Conservation (phyloP, 2,329 filamentous ascomycete species). For the Sclerotinia trifoliorum region DNA sequence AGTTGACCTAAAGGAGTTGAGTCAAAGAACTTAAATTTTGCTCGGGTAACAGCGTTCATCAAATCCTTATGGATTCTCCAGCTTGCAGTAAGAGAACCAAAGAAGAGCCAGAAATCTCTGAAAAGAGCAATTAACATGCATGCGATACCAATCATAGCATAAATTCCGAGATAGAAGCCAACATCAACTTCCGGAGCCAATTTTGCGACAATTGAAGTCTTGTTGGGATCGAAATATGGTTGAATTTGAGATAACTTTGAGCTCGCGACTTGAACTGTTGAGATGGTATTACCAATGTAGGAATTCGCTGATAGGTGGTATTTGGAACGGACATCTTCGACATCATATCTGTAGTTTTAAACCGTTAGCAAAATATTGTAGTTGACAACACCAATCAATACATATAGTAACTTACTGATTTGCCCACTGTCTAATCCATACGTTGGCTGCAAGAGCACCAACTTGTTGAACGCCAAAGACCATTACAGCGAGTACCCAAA, state of each 20-base stretch:
- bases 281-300: constrained; percentile 37
- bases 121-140: constrained; percentile 81
- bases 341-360: constrained; percentile 39
- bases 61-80: constrained; percentile 77
- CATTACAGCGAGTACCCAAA: constrained; percentile 74
- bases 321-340: constrained; percentile 27
- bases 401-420: constrained; percentile 64
- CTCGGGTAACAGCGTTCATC: constrained; percentile 76
- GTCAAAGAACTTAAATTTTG: constrained; percentile 97
- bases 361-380: neutral
- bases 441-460: constrained; percentile 79
- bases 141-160: constrained; percentile 73
- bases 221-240: constrained; percentile 38
- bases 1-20: constrained; percentile 92
- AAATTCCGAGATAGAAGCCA: constrained; percentile 78
- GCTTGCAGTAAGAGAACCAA: constrained; percentile 85
- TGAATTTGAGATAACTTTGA: constrained; percentile 35
- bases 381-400: neutral
- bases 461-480: constrained; percentile 83
- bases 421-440: constrained; percentile 95
- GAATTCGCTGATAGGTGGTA: constrained; percentile 29
- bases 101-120: constrained; percentile 86
- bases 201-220: constrained; percentile 37
- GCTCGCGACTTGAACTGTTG: constrained; percentile 32
- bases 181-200: constrained; percentile 64